Conservation (phyloP, 805 yeast genomes). For the Torulaspora franciscae region DNA sequence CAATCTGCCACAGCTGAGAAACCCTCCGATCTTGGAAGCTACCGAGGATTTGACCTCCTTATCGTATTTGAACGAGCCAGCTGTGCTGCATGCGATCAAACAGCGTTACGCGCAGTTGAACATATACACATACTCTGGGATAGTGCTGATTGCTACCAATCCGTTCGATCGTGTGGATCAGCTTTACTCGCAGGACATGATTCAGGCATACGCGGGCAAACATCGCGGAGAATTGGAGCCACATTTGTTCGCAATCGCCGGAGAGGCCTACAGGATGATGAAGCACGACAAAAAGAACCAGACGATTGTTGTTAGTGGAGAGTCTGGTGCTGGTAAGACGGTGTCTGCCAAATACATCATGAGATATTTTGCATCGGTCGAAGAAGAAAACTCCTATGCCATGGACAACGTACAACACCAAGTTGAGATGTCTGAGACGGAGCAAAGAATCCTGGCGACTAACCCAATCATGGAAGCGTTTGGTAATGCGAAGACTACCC, state of each 20-base stretch:
- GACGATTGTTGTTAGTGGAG: constrained; percentile 95
- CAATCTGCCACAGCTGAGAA: constrained; percentile 73
- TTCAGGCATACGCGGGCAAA: constrained; percentile 88
- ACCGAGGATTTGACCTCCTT: constrained; percentile 90
- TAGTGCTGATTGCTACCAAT: constrained; percentile 91
- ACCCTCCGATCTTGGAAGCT: constrained; percentile 88
- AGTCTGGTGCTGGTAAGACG: constrained; percentile 98
- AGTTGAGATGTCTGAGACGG: constrained; percentile 78
- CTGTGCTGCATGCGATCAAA: constrained; percentile 89
- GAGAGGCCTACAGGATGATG: constrained; percentile 96
- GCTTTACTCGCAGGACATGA: constrained; percentile 82
- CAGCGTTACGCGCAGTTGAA: constrained; percentile 81
- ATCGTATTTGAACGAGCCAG: constrained; percentile 92
- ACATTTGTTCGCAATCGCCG: constrained; percentile 95
- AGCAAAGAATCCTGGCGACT: constrained; percentile 90
- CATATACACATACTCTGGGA: constrained; percentile 94
- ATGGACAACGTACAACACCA: constrained; percentile 32
- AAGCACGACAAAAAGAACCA: constrained; percentile 78
- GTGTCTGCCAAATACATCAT: constrained; percentile 95
- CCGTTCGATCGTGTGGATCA: constrained; percentile 92
- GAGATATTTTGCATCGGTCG: constrained; percentile 97
- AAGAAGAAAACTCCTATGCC: constrained; percentile 38
- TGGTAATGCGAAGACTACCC: constrained; percentile 90
- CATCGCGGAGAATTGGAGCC: constrained; percentile 94
- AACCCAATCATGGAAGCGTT: constrained; percentile 89